These are phyloP conservation scores for Nakaseomyces kungkrabaensis DNA, from an alignment of 1,139 yeast genomes.

Conservation along the genomic window DNA sequence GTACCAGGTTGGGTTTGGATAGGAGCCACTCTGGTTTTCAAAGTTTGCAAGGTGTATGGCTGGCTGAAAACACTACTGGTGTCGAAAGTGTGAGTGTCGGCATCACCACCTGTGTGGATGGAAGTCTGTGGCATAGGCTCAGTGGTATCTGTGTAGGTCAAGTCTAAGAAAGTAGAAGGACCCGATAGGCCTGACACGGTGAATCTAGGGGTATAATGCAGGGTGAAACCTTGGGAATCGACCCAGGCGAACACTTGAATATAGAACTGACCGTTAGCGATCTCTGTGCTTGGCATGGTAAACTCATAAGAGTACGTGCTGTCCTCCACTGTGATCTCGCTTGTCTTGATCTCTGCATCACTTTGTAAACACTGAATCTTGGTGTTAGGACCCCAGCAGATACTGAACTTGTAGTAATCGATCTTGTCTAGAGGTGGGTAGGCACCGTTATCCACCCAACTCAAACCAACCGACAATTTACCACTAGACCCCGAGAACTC, in stretches of 20 bases:
- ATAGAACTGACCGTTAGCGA: constrained; percentile 56
- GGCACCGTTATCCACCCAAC: constrained; percentile 54
- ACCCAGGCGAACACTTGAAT: constrained; percentile 51
- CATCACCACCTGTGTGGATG: constrained; percentile 30
- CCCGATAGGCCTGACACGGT: constrained; percentile 64
- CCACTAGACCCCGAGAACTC: neutral
- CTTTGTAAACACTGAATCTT: constrained; percentile 38
- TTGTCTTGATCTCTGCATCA: constrained; percentile 22
- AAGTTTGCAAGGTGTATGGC: constrained; percentile 69
- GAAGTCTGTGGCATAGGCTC: constrained; percentile 33
- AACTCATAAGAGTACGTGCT: constrained; percentile 33
- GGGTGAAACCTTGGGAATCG: constrained; percentile 38
- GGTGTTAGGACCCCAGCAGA: constrained; percentile 60
- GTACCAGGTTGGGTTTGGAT: constrained; percentile 84
- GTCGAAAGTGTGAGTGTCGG: constrained; percentile 16
- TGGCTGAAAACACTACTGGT: constrained; percentile 36
- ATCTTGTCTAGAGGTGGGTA: constrained; percentile 40
- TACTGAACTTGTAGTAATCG: constrained; percentile 39
- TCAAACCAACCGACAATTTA: neutral
- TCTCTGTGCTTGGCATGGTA: constrained; percentile 35
- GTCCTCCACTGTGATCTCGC: constrained; percentile 18
- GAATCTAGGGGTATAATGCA: constrained; percentile 65
- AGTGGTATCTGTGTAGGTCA: constrained; percentile 14
- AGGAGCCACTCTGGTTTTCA: constrained; percentile 69
- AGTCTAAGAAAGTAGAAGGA: constrained; percentile 20